Base-by-base conservation (phyloP, 2,329 filamentous ascomycete species). In the Neurospora sp. region DNA sequence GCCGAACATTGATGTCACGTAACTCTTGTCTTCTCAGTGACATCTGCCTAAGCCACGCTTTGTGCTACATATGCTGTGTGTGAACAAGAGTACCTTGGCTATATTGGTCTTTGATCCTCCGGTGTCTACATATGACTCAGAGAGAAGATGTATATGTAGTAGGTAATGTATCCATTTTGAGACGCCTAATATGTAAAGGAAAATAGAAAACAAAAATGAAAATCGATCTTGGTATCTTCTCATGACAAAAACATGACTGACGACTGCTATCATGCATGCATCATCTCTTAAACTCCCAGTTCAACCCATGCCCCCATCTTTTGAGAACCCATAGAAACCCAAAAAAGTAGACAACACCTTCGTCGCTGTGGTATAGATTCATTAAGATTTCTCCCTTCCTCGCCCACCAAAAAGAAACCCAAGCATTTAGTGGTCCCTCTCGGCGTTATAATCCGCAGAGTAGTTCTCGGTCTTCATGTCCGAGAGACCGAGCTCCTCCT, bases 401-500 rank as follows among this genome's bases (percentile, higher is more conserved):
- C 6, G 17, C 46, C 11, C 28, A 28, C 28, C 4, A 28, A 28
- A 8, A 15, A 52, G 8, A n/a, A 46, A 4, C 19, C n/a, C 41
- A 52, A 28, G 11, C 6, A 15, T 15, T 28, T 8, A 28, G 6
- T 52, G 23, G 52, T 4, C 15, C 28, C 4, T 33, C 28, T 62
- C 8, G 36, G n/a, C 70, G 70, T 71, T 74, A 72, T 88, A 86
- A 68, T 88, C 83, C 79, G 91, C 91, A 77, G 52, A 62, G 52
- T 99, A 98, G 0, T 89, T 89, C 79, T 98, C 94, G 0, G 89
- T 89, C 85, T 95, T 96, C 89, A 99, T 99, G 77, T 99, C 96
- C 71, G 84, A 89, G 73, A 99, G 82, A 0, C 96, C 96, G 11
- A 99, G 83, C 71, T 97, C 92, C 77, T 99, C 96, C 81, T 97